Evolutionary conservation across 768 basidiomycete species (phyloP).

Genomic region (Kwoniella dendrophila): DNA sequence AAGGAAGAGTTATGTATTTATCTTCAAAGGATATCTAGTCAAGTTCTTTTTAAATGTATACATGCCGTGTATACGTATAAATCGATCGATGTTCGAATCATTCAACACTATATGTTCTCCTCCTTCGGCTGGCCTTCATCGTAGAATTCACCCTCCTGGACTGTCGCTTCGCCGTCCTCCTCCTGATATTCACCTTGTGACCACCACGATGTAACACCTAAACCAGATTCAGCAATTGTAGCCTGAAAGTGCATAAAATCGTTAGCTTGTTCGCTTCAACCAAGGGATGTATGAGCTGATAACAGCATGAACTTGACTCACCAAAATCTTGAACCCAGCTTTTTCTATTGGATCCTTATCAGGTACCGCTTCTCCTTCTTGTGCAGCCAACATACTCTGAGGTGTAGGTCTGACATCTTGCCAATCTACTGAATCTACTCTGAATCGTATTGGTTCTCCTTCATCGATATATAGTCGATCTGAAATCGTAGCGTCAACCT

Average conservation of each 20-base stretch:
- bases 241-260: conserved; percentile 37
- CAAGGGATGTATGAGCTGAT: not conserved
- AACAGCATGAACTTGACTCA: no score
- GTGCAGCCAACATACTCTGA: conserved; percentile 23
- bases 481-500: not conserved
- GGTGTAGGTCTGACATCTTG: conserved; percentile 54
- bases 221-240: conserved; percentile 57
- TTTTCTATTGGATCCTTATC: conserved; percentile 50
- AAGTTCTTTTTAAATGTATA: no score
- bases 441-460: conserved; percentile 53
- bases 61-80: no score
- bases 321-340: conserved; percentile 55
- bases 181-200: conserved; percentile 43
- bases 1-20: no score
- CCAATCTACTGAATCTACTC: conserved; percentile 53
- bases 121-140: conserved; percentile 6
- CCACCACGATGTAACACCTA: conserved; percentile 58
- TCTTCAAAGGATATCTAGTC: no score
- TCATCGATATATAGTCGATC: conserved; percentile 51
- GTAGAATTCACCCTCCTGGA: conserved; percentile 19
- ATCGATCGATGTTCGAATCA: not conserved
- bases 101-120: not conserved
- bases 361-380: conserved; percentile 19
- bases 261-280: not conserved
- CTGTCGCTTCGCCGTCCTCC: conserved; percentile 34